These are phyloP conservation scores for Starmerella geochares DNA, from an alignment of 805 yeast species.

Conservation along the genomic window DNA sequence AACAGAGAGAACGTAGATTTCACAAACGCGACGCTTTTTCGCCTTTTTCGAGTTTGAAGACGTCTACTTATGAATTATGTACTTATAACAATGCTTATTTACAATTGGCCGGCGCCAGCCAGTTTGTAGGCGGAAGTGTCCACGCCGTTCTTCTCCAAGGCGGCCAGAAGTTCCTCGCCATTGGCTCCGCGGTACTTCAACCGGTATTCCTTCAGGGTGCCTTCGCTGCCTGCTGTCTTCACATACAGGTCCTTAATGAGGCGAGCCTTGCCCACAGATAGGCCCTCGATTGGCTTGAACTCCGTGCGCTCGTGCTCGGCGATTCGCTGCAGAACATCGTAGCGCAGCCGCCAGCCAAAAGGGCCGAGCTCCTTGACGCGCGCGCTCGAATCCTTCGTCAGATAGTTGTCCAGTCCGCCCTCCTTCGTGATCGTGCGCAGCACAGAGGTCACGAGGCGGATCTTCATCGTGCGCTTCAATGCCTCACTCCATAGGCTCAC, in stretches of 20 bases:
- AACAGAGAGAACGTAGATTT: too few relatives aligned
- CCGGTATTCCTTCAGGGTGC: slow-evolving; percentile 40
- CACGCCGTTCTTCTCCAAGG: slow-evolving; percentile 38
- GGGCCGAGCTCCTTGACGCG: slow-evolving; percentile 88
- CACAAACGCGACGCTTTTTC: too few relatives aligned
- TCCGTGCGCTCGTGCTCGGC: slow-evolving; percentile 32
- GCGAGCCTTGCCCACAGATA: slow-evolving; percentile 57
- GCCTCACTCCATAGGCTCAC: slow-evolving; percentile 79
- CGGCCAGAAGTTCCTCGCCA: slow-evolving; percentile 41
- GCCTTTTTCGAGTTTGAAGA: too few relatives aligned
- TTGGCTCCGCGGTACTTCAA: slow-evolving; percentile 37
- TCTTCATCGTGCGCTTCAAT: slow-evolving; percentile 44
- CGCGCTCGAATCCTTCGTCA: slow-evolving; percentile 77
- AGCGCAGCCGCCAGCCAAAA: slow-evolving; percentile 82
- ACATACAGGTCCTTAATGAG: slow-evolving; percentile 36
- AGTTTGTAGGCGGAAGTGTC: slow-evolving; percentile 19
- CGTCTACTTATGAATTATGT: background rate
- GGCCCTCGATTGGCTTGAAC: slow-evolving; percentile 34
- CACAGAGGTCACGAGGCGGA: slow-evolving; percentile 68
- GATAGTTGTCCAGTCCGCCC: slow-evolving; percentile 88
- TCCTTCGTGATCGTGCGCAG: slow-evolving; percentile 79
- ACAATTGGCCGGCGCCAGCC: background rate
- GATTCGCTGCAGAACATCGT: slow-evolving; percentile 26
- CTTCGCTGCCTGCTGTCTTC: background rate
- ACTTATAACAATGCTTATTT: slow-evolving; percentile 1